Evolutionary conservation across 1,139 yeast genomes (phyloP), one percentile per base, ranked within the genome.

Genomic region (Martiniozyma asiatica): DNA sequence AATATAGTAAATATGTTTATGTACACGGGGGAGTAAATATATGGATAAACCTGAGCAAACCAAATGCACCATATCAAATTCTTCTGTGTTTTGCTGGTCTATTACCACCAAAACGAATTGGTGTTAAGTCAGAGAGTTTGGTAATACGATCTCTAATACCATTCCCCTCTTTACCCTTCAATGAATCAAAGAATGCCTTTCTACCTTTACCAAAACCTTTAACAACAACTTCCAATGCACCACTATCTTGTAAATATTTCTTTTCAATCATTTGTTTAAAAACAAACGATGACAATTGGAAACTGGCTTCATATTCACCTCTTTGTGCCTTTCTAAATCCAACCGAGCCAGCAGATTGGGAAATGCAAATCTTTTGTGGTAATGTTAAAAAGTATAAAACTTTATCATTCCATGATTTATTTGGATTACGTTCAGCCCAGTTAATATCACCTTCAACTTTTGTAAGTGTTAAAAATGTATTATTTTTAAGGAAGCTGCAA

Each of bases 231-330:
- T 87, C 96, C 14, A 78, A 57, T 40, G 72, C 67, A 42, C 68
- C 38, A 31, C 41, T 38, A 9, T 38, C 38, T 13, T 34, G 29
- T 14, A 50, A 33, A 14, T 41, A 20, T 13, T 36, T 34, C 25
- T 44, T 43, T 20, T 47, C 51, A 29, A 39, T 40, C 47, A 87
- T 80, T 39, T 67, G 55, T 40, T 75, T 68, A 56, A 87, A 84
- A 61, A 81, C 65, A 41, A 71, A 69, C 7, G 85, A 61, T 14
- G 85, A 63, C 9, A 89, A 80, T 51, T 85, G 95, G 62, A 79
- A 85, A n/a, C 79, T 81, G 1, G 95, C 96, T 57, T 87, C 98
- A 50, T 82, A 82, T 53, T 85, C 94, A 32, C 93, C 82, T 57
- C 95, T 68, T 35, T 78, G 80, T 8, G 81, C 70, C 49, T 78